These are phyloP conservation scores for Pyrus bretschneideri DNA, from an alignment of 306 rosid genomes.

Conservation along the genomic window DNA sequence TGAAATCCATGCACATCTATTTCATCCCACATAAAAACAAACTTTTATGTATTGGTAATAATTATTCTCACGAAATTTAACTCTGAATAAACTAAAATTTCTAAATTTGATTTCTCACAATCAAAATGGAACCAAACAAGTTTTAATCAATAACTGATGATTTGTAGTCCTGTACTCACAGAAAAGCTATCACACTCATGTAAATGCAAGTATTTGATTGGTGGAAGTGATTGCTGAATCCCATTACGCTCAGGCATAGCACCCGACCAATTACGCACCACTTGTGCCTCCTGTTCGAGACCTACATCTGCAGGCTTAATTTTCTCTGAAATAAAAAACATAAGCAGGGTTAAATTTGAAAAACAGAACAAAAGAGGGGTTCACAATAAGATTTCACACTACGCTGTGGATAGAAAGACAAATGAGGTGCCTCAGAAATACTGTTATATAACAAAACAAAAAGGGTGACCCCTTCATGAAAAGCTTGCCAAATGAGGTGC, in stretches of 20 bases:
- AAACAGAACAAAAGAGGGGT: background rate
- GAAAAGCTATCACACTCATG: slow-evolving; percentile 76
- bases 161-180: slow-evolving; percentile 40
- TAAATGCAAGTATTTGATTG: slow-evolving; percentile 87
- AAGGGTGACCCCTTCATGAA: background rate
- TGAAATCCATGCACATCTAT: background rate
- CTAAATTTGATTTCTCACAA: background rate
- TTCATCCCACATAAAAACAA: background rate
- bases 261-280: slow-evolving; percentile 72
- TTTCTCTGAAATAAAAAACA: slow-evolving; percentile 60
- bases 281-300: slow-evolving; percentile 90
- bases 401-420: background rate
- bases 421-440: background rate
- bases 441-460: background rate
- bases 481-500: background rate
- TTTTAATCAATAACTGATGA: background rate
- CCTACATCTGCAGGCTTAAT: slow-evolving; percentile 93
- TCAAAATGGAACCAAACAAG: background rate
- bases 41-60: background rate
- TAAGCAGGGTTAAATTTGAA: slow-evolving; percentile 13
- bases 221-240: slow-evolving; percentile 51
- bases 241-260: slow-evolving; percentile 49
- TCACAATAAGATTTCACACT: background rate
- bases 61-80: background rate
- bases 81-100: background rate